phyloP scores from a whole-genome alignment of 2,329 filamentous ascomycete species.

The Scytalidium sp. region DNA sequence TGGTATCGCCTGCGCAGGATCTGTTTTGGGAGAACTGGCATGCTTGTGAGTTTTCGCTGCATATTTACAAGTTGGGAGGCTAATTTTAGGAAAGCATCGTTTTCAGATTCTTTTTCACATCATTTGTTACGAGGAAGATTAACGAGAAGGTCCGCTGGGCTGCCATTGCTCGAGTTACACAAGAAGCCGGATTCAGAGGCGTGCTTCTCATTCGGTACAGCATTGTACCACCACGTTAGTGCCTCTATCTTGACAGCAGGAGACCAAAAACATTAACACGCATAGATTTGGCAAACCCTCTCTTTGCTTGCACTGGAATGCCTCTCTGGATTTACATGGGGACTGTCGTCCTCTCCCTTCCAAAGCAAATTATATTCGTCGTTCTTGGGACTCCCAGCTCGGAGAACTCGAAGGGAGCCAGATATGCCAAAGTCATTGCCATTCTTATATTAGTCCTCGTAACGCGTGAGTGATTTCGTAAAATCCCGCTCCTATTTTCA shows the following conservation, averaged over 20 bases:
- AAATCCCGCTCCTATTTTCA: not conserved
- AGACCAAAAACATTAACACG: not conserved
- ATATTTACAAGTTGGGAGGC: not conserved
- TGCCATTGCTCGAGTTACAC: constrained; percentile 10
- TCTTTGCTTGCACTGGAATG: constrained; percentile 15
- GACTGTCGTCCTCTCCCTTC: constrained; percentile 13
- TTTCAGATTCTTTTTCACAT: constrained; percentile 11
- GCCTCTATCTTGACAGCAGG: not conserved
- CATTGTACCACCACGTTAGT: constrained; percentile 15
- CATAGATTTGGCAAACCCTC: constrained; percentile 17
- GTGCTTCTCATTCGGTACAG: constrained; percentile 14
- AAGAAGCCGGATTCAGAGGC: constrained; percentile 13
- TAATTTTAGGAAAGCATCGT: constrained; percentile 9
- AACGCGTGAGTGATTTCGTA: constrained; percentile 1
- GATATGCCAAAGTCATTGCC: constrained; percentile 11
- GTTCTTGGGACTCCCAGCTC: constrained; percentile 10
- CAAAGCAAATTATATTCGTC: constrained; percentile 13
- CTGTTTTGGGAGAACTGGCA: constrained; percentile 12
- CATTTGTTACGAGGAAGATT: constrained; percentile 13
- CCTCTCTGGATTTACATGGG: constrained; percentile 15
- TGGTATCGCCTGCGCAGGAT: constrained; percentile 13
- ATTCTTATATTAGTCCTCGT: constrained; percentile 10
- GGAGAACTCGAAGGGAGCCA: constrained; percentile 10
- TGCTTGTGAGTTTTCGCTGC: constrained; percentile 11
- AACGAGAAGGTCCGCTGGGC: constrained; percentile 11